Evolutionary conservation across 2,329 filamentous ascomycete species (phyloP).

Genomic region (Penicillium sp.): DNA sequence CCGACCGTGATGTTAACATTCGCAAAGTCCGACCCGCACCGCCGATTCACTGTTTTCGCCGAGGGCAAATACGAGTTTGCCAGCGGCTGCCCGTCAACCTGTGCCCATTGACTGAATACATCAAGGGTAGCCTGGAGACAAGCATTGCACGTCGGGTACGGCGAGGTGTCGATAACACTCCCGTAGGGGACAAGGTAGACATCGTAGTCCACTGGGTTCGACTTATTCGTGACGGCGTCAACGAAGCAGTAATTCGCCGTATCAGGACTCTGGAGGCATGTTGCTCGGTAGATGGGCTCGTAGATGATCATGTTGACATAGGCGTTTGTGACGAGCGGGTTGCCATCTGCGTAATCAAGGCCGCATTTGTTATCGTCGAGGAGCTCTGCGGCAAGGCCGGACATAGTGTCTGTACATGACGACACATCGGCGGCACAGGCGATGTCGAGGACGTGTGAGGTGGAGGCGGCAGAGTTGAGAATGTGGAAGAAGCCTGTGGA

Average conservation of each 20-base stretch:
- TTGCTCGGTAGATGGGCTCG: conserved; percentile 75
- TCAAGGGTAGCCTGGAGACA: conserved; percentile 83
- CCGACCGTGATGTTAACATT: conserved; percentile 51
- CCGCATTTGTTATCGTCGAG: conserved; percentile 69
- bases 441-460: conserved; percentile 78
- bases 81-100: conserved; percentile 69
- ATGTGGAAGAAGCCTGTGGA: conserved; percentile 85
- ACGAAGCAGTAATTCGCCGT: conserved; percentile 77
- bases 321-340: conserved; percentile 73
- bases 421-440: conserved; percentile 72
- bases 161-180: conserved; percentile 66
- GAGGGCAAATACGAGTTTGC: conserved; percentile 71
- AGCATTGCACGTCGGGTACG: conserved; percentile 73
- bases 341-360: conserved; percentile 68
- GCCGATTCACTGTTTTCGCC: conserved; percentile 73
- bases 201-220: conserved; percentile 73
- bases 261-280: conserved; percentile 72
- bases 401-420: conserved; percentile 70
- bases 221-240: conserved; percentile 77
- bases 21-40: conserved; percentile 62
- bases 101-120: conserved; percentile 73
- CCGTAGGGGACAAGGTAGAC: conserved; percentile 88
- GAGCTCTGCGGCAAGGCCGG: conserved; percentile 68
- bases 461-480: conserved; percentile 70
- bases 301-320: conserved; percentile 80